Percentiles rank a stretch among this genome's conserved stretches.
These are phyloP conservation scores for Phytophthora ramorum DNA, from an alignment of 352 stramenopile genomes.

Conservation along the genomic window DNA sequence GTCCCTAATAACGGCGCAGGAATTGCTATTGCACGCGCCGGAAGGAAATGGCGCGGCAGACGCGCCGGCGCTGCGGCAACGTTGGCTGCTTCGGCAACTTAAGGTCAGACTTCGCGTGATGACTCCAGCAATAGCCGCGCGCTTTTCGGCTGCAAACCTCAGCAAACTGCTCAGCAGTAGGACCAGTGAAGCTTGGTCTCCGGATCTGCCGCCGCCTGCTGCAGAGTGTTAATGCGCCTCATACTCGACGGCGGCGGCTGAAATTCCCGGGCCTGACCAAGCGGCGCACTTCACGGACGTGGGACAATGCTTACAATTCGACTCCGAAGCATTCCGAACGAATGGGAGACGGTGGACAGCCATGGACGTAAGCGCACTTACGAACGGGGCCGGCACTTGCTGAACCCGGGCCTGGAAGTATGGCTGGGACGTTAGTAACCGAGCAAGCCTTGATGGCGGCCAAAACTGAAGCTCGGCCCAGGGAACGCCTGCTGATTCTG, in stretches of 20 bases:
- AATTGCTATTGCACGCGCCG: constrained; percentile 1
- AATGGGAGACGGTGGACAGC: no score
- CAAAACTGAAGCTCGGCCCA: not conserved
- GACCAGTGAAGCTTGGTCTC: no score
- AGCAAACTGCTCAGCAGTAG: no score
- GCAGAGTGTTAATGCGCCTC: no score
- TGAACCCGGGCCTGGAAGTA: no score
- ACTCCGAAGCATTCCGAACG: not conserved
- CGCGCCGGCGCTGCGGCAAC: not conserved
- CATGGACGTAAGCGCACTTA: not conserved
- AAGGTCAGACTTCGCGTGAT: not conserved
- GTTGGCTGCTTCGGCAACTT: not conserved
- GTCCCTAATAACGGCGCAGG: not conserved
- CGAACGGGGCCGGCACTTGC: not conserved
- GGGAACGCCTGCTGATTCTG: no score
- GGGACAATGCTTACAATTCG: not conserved
- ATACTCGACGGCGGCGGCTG: no score
- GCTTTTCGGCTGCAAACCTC: no score
- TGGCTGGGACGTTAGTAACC: not conserved
- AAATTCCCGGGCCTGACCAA: not conserved
- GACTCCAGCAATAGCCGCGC: not conserved
- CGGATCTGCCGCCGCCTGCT: no score
- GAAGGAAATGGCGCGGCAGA: constrained; percentile 2
- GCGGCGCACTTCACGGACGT: not conserved
- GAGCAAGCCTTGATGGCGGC: not conserved